Evolutionary conservation across 129 eudicot genomes (phyloP).

Genomic region (Ambrosia artemisiifolia): DNA sequence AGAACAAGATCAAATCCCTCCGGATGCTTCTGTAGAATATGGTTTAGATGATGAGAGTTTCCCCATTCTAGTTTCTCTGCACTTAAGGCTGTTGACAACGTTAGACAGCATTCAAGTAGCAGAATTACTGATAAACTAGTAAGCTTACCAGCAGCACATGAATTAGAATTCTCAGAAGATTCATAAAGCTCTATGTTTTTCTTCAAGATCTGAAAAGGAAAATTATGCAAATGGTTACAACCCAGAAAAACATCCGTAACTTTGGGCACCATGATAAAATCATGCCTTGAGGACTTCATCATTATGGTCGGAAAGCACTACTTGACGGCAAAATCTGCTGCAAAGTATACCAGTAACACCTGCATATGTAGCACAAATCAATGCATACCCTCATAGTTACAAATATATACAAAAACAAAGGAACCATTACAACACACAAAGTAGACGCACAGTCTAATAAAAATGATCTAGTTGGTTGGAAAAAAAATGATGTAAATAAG

Average conservation of each 20-base stretch:
- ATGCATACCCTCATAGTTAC: not conserved
- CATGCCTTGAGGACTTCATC: conserved; percentile 95
- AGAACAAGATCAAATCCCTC: conserved; percentile 87
- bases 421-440: not conserved
- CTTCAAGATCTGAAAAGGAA: conserved; percentile 66
- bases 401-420: not conserved
- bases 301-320: conserved; percentile 84
- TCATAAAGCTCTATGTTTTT: conserved; percentile 70
- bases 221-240: conserved; percentile 18
- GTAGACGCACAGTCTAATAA: not conserved
- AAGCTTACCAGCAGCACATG: conserved; percentile 56
- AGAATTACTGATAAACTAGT: conserved; percentile 9
- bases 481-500: not conserved
- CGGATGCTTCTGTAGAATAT: conserved; percentile 45
- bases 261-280: conserved; percentile 20
- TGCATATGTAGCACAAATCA: conserved; percentile 26
- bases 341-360: conserved; percentile 90
- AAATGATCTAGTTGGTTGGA: not conserved
- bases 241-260: conserved; percentile 7
- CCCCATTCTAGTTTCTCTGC: conserved; percentile 97
- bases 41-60: conserved; percentile 56
- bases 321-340: conserved; percentile 64
- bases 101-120: conserved; percentile 16
- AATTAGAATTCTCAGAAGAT: conserved; percentile 45
- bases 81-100: conserved; percentile 37